Conservation (phyloP, 2,329 filamentous ascomycete species). For the Fusarium algeriense region DNA sequence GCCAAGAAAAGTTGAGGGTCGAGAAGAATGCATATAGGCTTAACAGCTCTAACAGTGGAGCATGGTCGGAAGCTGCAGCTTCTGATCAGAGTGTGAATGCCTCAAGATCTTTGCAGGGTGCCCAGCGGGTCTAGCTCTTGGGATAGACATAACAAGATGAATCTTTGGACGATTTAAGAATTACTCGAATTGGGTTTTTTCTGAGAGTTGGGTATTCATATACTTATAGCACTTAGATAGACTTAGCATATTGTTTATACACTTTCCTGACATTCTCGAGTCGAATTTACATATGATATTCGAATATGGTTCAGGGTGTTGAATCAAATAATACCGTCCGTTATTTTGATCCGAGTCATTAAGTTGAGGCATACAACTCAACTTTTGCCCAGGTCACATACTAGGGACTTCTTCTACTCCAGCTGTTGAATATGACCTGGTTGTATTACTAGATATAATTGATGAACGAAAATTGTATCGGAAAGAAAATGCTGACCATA, state of each 20-base stretch:
- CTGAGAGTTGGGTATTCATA: background rate
- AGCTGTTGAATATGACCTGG: background rate
- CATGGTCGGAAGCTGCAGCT: constrained; percentile 9
- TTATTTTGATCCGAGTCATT: background rate
- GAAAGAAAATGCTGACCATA: too few relatives aligned
- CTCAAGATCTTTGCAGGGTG: constrained; percentile 15
- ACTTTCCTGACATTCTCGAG: background rate
- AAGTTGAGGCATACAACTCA: too few relatives aligned
- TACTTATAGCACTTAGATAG: constrained; percentile 11
- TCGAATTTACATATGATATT: background rate
- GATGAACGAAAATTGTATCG: too few relatives aligned
- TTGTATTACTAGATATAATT: too few relatives aligned
- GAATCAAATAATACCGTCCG: background rate
- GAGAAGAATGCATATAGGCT: constrained; percentile 32
- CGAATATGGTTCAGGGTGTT: background rate
- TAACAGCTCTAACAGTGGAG: constrained; percentile 25
- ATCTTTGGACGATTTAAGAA: background rate
- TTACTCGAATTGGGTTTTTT: background rate
- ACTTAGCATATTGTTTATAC: background rate
- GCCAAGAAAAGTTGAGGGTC: constrained; percentile 24
- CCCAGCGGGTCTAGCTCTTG: constrained; percentile 9
- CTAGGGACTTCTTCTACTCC: too few relatives aligned
- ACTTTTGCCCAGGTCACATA: too few relatives aligned
- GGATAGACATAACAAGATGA: background rate
- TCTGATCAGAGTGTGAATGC: background rate